Evolutionary conservation across 1,139 yeast species (phyloP).

Genomic region (Taphrina deformans): DNA sequence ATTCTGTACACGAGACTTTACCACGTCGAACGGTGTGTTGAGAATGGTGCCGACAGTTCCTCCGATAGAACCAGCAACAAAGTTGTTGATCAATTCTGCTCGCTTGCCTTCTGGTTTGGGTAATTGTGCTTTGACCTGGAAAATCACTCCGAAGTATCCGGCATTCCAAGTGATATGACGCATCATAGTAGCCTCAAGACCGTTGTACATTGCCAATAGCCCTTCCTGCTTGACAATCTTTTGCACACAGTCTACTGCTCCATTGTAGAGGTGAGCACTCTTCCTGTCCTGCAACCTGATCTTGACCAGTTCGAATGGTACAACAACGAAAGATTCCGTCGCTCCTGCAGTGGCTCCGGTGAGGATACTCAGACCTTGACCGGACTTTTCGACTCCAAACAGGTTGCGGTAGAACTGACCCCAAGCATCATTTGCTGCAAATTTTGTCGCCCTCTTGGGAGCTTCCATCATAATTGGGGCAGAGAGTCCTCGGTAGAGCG

Average conservation of each 20-base stretch:
- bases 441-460: constrained; percentile 97
- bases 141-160: constrained; percentile 93
- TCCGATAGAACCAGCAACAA: constrained; percentile 91
- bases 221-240: constrained; percentile 76
- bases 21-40: constrained; percentile 97
- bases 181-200: constrained; percentile 95
- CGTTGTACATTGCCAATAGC: constrained; percentile 80
- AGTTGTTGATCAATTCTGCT: constrained; percentile 79
- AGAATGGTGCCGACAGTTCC: constrained; percentile 93
- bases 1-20: constrained; percentile 94
- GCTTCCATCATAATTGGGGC: constrained; percentile 98
- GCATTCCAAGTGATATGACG: constrained; percentile 97
- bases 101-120: constrained; percentile 71
- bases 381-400: constrained; percentile 71
- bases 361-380: constrained; percentile 78
- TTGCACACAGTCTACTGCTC: constrained; percentile 79
- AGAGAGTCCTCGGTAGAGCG: constrained; percentile 44
- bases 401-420: constrained; percentile 74
- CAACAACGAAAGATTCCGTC: constrained; percentile 92
- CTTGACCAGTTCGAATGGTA: constrained; percentile 80
- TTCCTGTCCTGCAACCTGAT: constrained; percentile 91
- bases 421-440: constrained; percentile 98
- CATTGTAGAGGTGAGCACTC: constrained; percentile 57
- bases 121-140: constrained; percentile 75
- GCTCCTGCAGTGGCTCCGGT: constrained; percentile 99